Conservation (phyloP, 2,329 filamentous ascomycete genomes). For the Pezicula neosporulosa region DNA sequence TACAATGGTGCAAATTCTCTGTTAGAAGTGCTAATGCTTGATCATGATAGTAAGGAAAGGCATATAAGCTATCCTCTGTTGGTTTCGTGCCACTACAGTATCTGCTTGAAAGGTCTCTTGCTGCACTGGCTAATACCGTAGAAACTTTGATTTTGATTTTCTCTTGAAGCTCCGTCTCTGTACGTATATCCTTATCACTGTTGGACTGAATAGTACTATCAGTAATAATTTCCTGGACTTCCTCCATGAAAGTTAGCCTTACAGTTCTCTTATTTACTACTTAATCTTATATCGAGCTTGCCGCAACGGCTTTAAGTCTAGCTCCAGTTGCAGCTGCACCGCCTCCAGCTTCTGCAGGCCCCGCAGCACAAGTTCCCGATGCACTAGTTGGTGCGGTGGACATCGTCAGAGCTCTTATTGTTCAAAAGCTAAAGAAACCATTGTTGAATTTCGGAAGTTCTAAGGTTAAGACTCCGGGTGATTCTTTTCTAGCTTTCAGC, state of each 20-base stretch:
- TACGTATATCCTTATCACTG: no score
- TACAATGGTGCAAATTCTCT: no score
- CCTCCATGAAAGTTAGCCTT: no score
- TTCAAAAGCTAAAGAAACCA: constrained; percentile 97
- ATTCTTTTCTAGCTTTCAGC: no score
- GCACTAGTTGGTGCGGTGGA: constrained; percentile 85
- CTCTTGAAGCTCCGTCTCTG: no score
- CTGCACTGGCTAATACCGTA: constrained; percentile 1
- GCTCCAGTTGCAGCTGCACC: constrained; percentile 51
- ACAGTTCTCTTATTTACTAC: no score
- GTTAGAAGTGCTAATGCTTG: constrained; percentile 1
- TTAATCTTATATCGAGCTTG: no score
- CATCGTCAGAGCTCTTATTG: constrained; percentile 83
- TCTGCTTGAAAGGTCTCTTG: neutral
- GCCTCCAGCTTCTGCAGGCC: constrained; percentile 71
- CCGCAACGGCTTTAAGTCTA: constrained; percentile 43
- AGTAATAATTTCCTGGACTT: no score
- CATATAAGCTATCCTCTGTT: neutral
- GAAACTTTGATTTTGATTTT: no score
- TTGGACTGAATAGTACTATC: no score
- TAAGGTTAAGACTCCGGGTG: no score
- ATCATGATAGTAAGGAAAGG: neutral
- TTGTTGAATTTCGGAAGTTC: no score
- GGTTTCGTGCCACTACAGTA: neutral
- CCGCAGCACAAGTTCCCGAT: constrained; percentile 83